Evolutionary conservation across 176 grass and related monocot genomes (phyloP).

Genomic region (Oryza coarctata): DNA sequence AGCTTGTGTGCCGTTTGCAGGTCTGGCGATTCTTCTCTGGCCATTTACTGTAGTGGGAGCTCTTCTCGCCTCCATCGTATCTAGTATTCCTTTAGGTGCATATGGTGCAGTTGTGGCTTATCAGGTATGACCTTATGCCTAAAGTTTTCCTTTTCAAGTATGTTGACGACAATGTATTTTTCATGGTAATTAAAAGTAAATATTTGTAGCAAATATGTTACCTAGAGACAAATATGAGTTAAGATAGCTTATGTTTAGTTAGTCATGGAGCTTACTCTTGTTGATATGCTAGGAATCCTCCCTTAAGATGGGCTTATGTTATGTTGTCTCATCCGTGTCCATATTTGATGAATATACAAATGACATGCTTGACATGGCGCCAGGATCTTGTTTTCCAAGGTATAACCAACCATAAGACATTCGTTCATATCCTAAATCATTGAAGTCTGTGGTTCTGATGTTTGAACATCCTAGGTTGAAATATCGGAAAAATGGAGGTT

Average conservation of each 20-base stretch:
- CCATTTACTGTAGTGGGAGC: slow-evolving; percentile 84
- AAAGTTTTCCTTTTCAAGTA: background rate
- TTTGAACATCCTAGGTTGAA: slow-evolving; percentile 54
- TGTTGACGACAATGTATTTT: background rate
- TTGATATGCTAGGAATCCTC: slow-evolving; percentile 75
- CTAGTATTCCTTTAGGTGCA: slow-evolving; percentile 79
- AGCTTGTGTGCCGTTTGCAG: slow-evolving; percentile 92
- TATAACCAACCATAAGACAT: slow-evolving; percentile 26
- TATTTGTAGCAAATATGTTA: background rate
- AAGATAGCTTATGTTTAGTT: background rate
- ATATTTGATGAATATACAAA: slow-evolving; percentile 98
- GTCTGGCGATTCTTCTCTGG: slow-evolving; percentile 96
- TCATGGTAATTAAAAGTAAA: background rate
- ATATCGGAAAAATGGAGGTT: slow-evolving; percentile 55
- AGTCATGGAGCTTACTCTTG: slow-evolving; percentile 14
- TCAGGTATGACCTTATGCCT: slow-evolving; percentile 55
- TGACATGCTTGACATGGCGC: slow-evolving; percentile 90
- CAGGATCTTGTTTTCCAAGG: slow-evolving; percentile 95
- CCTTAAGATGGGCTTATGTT: slow-evolving; percentile 62
- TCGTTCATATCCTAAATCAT: slow-evolving; percentile 12
- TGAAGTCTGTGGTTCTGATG: slow-evolving; percentile 16
- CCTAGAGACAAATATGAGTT: background rate
- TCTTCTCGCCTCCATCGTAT: slow-evolving; percentile 65
- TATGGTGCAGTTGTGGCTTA: slow-evolving; percentile 88
- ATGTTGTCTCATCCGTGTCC: slow-evolving; percentile 72